These are phyloP conservation scores for Phylloporus sp. DNA, from an alignment of 768 basidiomycete genomes.

Conservation along the genomic window DNA sequence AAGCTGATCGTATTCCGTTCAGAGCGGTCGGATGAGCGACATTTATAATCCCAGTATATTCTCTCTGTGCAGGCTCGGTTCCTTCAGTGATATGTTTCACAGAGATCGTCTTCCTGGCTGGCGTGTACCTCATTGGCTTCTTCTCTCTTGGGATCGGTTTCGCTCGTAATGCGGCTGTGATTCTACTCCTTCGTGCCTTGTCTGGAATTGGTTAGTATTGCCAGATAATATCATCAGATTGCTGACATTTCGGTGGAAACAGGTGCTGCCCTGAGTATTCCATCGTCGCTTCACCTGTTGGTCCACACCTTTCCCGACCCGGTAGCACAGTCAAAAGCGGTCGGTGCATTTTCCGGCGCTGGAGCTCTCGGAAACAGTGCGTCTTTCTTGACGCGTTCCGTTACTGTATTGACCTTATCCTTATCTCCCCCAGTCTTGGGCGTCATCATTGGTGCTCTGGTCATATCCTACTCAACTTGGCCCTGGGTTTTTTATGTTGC, in stretches of 20 bases:
- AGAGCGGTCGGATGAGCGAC: slow-evolving; percentile 1
- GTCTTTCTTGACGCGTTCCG: not conserved
- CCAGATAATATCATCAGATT: not conserved
- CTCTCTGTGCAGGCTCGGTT: not conserved
- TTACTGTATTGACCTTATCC: not conserved
- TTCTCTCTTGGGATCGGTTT: not conserved
- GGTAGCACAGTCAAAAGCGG: not conserved
- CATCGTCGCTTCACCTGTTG: not conserved
- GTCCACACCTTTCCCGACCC: not conserved
- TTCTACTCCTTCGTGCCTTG: not conserved
- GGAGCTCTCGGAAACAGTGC: not conserved
- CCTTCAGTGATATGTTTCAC: not conserved
- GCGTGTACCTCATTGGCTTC: not conserved
- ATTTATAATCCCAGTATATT: not conserved
- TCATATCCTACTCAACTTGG: not conserved
- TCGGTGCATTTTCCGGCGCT: not conserved
- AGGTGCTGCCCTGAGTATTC: not conserved
- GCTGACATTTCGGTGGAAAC: not conserved
- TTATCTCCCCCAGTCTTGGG: not conserved
- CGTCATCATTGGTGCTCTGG: not conserved
- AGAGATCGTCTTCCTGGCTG: not conserved
- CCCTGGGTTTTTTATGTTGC: not conserved
- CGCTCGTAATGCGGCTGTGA: not conserved
- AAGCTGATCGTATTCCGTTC: not conserved
- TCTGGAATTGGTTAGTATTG: not conserved